These are phyloP conservation scores for Scedosporium minutisporum DNA, from an alignment of 2,329 filamentous ascomycete species.

Conservation along the genomic window DNA sequence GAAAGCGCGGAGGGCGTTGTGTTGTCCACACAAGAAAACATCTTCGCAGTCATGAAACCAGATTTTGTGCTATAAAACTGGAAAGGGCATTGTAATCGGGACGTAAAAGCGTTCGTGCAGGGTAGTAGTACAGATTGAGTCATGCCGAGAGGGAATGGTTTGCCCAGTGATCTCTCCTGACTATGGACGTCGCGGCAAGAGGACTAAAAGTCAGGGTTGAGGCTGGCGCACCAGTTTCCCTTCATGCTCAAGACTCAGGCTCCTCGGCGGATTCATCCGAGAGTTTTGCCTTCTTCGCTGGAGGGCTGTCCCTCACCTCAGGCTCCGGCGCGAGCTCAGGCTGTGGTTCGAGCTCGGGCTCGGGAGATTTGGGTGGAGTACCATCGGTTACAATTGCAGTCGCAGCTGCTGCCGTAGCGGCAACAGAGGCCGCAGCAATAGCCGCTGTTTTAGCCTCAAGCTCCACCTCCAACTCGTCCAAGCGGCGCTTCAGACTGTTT, in stretches of 20 bases:
- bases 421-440: neutral
- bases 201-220: too few relatives aligned
- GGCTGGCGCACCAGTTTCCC: too few relatives aligned
- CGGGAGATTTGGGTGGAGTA: neutral
- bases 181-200: neutral
- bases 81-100: neutral
- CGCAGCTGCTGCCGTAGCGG: conserved; percentile 1
- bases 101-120: neutral
- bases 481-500: conserved; percentile 68
- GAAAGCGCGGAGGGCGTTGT: too few relatives aligned
- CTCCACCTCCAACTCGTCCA: conserved; percentile 68
- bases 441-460: conserved; percentile 23
- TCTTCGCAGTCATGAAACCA: neutral
- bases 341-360: neutral
- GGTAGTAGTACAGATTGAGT: conserved; percentile 3
- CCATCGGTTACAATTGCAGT: neutral
- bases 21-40: too few relatives aligned
- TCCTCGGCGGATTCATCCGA: neutral
- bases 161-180: neutral
- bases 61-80: neutral
- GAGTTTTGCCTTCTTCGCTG: conserved; percentile 4
- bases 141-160: neutral
- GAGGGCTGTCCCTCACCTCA: neutral
- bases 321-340: neutral
- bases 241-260: neutral